These are phyloP conservation scores for Pouteria campechiana DNA, from an alignment of 179 eudicot genomes.

Conservation along the genomic window DNA sequence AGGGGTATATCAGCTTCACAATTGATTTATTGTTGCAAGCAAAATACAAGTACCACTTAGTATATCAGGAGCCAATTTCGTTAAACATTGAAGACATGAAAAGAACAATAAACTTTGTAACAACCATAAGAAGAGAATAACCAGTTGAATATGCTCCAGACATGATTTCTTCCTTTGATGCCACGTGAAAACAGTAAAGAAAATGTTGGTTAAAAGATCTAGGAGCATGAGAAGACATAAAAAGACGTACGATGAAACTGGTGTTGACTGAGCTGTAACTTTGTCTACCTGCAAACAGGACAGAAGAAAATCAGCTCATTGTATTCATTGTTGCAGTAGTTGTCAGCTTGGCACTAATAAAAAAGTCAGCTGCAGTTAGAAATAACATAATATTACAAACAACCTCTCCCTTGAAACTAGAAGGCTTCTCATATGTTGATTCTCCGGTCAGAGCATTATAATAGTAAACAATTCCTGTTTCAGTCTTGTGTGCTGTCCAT, in stretches of 20 bases:
- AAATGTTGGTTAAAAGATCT: not conserved
- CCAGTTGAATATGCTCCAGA: too few species aligned
- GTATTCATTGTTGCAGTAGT: not conserved
- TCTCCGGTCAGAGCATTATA: conserved; percentile 79
- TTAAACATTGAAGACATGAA: too few species aligned
- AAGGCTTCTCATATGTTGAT: conserved; percentile 88
- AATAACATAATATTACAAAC: conserved; percentile 3
- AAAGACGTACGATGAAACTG: conserved; percentile 67
- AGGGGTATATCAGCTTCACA: too few species aligned
- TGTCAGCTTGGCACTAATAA: not conserved
- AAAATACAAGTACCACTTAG: too few species aligned
- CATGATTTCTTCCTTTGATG: too few species aligned
- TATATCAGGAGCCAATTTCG: too few species aligned
- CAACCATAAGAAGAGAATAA: too few species aligned
- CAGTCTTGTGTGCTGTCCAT: conserved; percentile 96
- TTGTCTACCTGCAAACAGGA: conserved; percentile 52
- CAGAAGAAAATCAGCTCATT: not conserved
- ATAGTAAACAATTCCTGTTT: conserved; percentile 74
- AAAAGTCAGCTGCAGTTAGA: not conserved
- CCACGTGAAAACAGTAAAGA: not conserved
- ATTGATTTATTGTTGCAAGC: too few species aligned
- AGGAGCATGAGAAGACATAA: conserved; percentile 1
- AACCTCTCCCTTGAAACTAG: conserved; percentile 84
- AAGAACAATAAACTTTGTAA: too few species aligned
- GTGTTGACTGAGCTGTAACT: conserved; percentile 73